Conservation (phyloP, 2,329 filamentous ascomycete species). For the Talaromyces albobiverticillius region DNA sequence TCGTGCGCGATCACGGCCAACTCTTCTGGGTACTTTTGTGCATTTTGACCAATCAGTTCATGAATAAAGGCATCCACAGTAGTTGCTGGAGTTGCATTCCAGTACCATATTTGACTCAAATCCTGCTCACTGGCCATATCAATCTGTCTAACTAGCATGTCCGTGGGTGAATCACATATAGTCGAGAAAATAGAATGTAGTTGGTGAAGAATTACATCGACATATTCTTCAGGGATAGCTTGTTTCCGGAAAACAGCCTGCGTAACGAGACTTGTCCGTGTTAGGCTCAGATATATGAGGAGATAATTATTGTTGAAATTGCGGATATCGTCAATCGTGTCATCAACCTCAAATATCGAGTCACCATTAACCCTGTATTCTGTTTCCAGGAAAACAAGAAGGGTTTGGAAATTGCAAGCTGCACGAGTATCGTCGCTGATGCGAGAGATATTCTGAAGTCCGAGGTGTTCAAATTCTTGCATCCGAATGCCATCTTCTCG, state of each 20-base stretch:
- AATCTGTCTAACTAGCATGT: not conserved
- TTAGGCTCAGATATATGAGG: too few relatives aligned
- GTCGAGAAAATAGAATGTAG: too few relatives aligned
- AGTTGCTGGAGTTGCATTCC: not conserved
- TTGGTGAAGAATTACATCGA: too few relatives aligned
- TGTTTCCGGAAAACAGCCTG: too few relatives aligned
- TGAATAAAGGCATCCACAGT: constrained; percentile 4
- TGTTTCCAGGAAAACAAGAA: too few relatives aligned
- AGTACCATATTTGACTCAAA: not conserved
- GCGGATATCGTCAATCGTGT: too few relatives aligned
- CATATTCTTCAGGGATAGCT: too few relatives aligned
- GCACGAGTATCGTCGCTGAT: not conserved
- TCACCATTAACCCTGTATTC: too few relatives aligned
- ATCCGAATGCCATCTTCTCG: not conserved
- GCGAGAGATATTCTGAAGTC: not conserved
- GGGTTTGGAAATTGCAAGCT: constrained; percentile 3
- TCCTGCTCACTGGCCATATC: not conserved
- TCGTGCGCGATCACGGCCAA: not conserved
- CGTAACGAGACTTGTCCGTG: too few relatives aligned
- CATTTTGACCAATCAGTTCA: constrained; percentile 3
- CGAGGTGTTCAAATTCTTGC: not conserved
- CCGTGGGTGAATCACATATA: too few relatives aligned
- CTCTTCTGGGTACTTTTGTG: not conserved
- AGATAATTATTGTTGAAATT: too few relatives aligned
- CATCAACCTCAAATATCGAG: too few relatives aligned